Conservation (phyloP, 371 early-diverging fungal species). For the Furculomyces boomerangus region DNA sequence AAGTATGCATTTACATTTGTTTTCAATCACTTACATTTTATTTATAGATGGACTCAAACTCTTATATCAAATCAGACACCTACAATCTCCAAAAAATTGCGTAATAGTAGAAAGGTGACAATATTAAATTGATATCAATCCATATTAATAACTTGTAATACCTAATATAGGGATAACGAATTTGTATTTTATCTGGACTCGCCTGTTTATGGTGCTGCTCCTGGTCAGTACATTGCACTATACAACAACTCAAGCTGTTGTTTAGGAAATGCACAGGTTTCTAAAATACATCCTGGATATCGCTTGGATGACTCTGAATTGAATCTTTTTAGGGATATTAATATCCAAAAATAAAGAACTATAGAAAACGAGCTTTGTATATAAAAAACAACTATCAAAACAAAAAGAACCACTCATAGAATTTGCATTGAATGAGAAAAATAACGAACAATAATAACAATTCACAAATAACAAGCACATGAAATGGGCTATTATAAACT, state of each 20-base stretch:
- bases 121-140: not conserved
- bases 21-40: not conserved
- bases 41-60: not conserved
- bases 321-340: too few species aligned
- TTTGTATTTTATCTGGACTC: not conserved
- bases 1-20: not conserved
- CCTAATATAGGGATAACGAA: not conserved
- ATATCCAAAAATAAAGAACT: too few species aligned
- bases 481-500: too few species aligned
- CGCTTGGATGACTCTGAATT: not conserved
- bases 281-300: not conserved
- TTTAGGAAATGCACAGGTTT: not conserved
- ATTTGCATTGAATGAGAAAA: too few species aligned
- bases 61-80: not conserved
- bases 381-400: too few species aligned
- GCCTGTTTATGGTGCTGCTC: slow-evolving; percentile 4
- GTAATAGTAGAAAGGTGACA: not conserved
- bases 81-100: not conserved
- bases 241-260: not conserved
- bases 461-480: too few species aligned
- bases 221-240: slow-evolving; percentile 4
- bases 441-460: too few species aligned
- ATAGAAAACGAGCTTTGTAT: too few species aligned
- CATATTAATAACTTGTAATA: not conserved
- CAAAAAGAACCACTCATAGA: too few species aligned